Percentiles rank a stretch among this genome's conserved stretches.
phyloP scores from a whole-genome alignment of 768 basidiomycete species.

The Arthromyces matolae region DNA sequence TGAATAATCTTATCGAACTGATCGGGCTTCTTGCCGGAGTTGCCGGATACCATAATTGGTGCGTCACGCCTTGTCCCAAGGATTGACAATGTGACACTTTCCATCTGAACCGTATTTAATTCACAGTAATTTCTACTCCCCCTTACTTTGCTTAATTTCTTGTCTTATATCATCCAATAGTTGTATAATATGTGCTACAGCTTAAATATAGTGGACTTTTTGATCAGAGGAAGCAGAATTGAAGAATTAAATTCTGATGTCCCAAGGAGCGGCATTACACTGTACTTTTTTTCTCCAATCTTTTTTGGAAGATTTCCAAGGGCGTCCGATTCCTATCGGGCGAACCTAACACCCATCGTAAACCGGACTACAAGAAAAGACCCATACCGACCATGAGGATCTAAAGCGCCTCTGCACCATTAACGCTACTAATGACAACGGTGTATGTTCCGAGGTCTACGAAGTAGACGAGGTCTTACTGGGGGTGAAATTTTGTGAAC shows the following conservation, averaged over 20 bases:
- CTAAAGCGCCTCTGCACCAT: too few relatives aligned
- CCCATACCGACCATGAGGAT: too few relatives aligned
- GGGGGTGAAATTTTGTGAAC: too few relatives aligned
- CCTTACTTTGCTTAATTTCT: not conserved
- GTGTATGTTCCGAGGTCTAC: too few relatives aligned
- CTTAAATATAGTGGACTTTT: not conserved
- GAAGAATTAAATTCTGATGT: not conserved
- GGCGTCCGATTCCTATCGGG: too few relatives aligned
- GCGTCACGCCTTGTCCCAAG: constrained; percentile 13
- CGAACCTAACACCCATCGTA: too few relatives aligned
- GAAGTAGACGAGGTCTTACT: too few relatives aligned
- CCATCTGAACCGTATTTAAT: not conserved
- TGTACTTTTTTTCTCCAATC: not conserved
- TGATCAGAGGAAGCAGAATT: not conserved
- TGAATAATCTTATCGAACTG: not conserved
- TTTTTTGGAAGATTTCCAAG: too few relatives aligned
- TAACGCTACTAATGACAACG: too few relatives aligned
- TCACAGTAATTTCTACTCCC: not conserved
- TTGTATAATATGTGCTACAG: not conserved
- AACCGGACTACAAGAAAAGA: too few relatives aligned
- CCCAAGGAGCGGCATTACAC: constrained; percentile 3
- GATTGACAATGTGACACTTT: not conserved
- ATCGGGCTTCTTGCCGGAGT: not conserved
- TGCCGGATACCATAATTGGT: not conserved
- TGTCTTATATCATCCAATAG: not conserved